Evolutionary conservation across 768 basidiomycete species (phyloP), one percentile per base, ranked within the genome.

Genomic region (Lentinula sp.): DNA sequence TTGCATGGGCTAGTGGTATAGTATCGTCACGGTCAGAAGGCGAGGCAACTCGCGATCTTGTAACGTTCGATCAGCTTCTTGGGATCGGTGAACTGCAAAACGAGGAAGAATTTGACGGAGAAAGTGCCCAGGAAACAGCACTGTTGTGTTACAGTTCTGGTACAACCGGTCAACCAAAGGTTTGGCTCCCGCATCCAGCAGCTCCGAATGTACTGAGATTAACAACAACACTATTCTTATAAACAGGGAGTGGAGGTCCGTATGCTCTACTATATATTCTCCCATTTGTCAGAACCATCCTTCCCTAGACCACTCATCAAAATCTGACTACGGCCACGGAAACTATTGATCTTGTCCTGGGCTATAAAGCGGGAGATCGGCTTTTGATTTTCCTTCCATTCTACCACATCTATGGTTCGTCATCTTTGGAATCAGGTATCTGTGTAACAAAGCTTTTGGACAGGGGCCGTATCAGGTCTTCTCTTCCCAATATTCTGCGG

Each of bases 161-260:
- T 5, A 93, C 91, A 0, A 91, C 88, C 0, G 89, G 91, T 2
- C 84, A 85, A 64, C 86, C 91, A 2, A 94, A 93, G 72, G 91
- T 81, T 57, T 12, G 57, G 13, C 8, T 52, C 28, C 37, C 9
- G 3, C 28, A 28, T 43, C n/a, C 12, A 23, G 12, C 36, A 39
- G 13, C 56, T 46, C 28, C n/a, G n/a, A 16, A 7, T 18, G 18
- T 41, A 37, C 18, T 41, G 15, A 18, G 43, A 45, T 28, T 28
- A 3, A 45, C 16, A 16, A 12, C 9, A 16, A 37, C 51, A 33
- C 51, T 53, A n/a, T 35, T n/a, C 8, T 23, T 20, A 16, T 18
- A 28, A 6, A 16, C 20, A 55, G 54, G 54, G 54, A 7, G 54
- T 55, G 20, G 54, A 55, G 54, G 64, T 59, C 53, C 43, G 45